Base-by-base conservation (phyloP, 2,329 filamentous ascomycete species). In the Nothophoma quercina region DNA sequence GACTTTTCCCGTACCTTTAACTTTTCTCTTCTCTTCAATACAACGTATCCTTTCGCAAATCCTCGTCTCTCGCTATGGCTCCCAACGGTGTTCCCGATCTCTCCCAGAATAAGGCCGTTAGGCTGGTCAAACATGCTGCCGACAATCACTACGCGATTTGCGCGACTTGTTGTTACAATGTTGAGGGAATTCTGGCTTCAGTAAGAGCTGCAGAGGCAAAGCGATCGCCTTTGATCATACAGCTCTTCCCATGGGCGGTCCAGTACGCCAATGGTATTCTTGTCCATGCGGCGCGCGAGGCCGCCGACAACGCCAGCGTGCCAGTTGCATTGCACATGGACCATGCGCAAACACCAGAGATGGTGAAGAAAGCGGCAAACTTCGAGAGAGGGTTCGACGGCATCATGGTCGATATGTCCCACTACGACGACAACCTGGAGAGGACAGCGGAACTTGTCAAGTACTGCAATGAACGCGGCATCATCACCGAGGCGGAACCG, bases 201-300 rank as follows among this genome's bases (percentile, higher is more conserved):
- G 85, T 90, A 38, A 82, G 82, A 60, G 88, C 88, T 7, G 88
- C 88, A 54, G 87, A 90, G 74, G 81, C 82, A 21, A 87, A 87
- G 56, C 78, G 78, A 38, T 87, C 87, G 0, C 87, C 88, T 0
- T 81, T 86, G 53, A 89, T 90, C 78, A 85, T 90, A 62, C 84
- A 88, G 21, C 83, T 90, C 60, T 90, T 91, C 73, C 88, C 88
- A 16, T 90, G 88, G 88, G 87, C 88, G 0, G 80, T 90, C 44
- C 77, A 86, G 57, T 90, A 88, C 75, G 85, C 85, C 3, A 81
- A 82, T 47, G 67, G 68, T 15, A 68, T 78, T 15, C 73, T 80
- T 47, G 67, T 80, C 22, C 77, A 79, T 44, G 72, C 77, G 29
- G 77, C 77, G 2, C 77, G 77, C 28, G 73, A 78, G 62, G 78